Percentiles rank a stretch among this genome's conserved stretches.
Conservation (phyloP, 208 protist genomes). For the Novymonas esmeraldas region DNA sequence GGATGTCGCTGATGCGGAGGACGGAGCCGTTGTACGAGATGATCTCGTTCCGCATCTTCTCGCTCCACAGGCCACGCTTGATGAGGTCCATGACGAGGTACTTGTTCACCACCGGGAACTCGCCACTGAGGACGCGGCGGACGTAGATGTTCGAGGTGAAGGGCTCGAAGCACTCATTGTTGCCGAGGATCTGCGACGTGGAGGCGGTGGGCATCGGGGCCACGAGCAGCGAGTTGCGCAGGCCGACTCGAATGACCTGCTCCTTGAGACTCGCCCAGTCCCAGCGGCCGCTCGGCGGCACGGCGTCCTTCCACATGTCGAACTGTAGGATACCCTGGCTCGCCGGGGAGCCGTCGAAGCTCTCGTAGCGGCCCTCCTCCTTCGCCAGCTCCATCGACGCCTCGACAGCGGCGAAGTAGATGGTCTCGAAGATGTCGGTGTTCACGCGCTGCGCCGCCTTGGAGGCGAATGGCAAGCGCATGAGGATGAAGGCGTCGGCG, state of each 20-base stretch:
- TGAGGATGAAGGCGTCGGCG: conserved; percentile 97
- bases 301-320: conserved; percentile 96
- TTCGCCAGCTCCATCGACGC: conserved; percentile 92
- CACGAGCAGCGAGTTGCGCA: conserved; percentile 98
- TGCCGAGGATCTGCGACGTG: conserved; percentile 99
- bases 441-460: conserved; percentile 94
- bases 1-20: conserved; percentile 94
- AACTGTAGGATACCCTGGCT: conserved; percentile 98
- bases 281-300: conserved; percentile 89
- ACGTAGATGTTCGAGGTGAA: conserved; percentile 99
- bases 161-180: conserved; percentile 99
- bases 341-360: conserved; percentile 95
- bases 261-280: conserved; percentile 96
- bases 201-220: conserved; percentile 99
- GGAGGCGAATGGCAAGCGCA: conserved; percentile 96
- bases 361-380: conserved; percentile 94
- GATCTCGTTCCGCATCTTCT: conserved; percentile 96
- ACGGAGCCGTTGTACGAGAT: conserved; percentile 97
- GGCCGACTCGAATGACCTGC: conserved; percentile 89
- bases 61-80: conserved; percentile 93
- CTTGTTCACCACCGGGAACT: conserved; percentile 99
- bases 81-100: conserved; percentile 97
- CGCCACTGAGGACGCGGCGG: conserved; percentile 97
- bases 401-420: conserved; percentile 97
- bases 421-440: conserved; percentile 99